Evolutionary conservation across 2,329 filamentous ascomycete species (phyloP).

Genomic region (Talaromyces amestolkiae): DNA sequence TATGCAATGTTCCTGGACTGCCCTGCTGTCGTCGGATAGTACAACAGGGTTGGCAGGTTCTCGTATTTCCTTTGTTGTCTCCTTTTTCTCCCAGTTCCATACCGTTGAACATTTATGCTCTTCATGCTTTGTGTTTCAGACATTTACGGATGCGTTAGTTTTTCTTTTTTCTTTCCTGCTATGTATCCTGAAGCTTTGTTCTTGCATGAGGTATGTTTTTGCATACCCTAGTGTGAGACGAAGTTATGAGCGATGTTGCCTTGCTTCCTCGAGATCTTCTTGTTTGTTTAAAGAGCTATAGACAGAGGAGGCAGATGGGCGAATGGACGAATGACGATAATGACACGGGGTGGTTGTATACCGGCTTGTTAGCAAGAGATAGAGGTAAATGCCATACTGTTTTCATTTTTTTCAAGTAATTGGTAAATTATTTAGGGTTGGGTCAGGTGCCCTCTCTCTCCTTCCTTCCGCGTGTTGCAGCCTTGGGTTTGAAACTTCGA

Average conservation of each 20-base stretch:
- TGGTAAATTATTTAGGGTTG: not conserved
- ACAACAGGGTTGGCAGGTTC: conserved; percentile 7
- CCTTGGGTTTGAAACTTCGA: not conserved
- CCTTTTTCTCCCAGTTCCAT: conserved; percentile 7
- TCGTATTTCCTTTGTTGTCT: conserved; percentile 17
- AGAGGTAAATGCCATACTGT: conserved; percentile 35
- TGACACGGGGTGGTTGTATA: conserved; percentile 32
- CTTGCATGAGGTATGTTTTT: conserved; percentile 38
- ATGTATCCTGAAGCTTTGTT: conserved; percentile 37
- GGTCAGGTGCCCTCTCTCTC: conserved; percentile 1
- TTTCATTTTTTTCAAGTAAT: conserved; percentile 12
- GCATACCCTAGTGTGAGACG: conserved; percentile 39
- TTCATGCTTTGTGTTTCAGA: conserved; percentile 22
- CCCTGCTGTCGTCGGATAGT: conserved; percentile 17
- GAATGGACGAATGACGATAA: conserved; percentile 31
- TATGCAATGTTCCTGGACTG: conserved; percentile 30
- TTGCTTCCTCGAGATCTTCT: conserved; percentile 26
- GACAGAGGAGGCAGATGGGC: conserved; percentile 26
- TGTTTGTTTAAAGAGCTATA: conserved; percentile 19
- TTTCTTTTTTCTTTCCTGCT: conserved; percentile 21
- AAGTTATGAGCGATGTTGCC: conserved; percentile 39
- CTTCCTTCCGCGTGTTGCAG: conserved; percentile 1
- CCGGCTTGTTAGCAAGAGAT: conserved; percentile 33
- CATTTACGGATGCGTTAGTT: conserved; percentile 29
- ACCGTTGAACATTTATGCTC: conserved; percentile 24